Evolutionary conservation across 306 rosid species (phyloP), one percentile per base, ranked within the genome.

Genomic region (Pyrus pyrifolia): DNA sequence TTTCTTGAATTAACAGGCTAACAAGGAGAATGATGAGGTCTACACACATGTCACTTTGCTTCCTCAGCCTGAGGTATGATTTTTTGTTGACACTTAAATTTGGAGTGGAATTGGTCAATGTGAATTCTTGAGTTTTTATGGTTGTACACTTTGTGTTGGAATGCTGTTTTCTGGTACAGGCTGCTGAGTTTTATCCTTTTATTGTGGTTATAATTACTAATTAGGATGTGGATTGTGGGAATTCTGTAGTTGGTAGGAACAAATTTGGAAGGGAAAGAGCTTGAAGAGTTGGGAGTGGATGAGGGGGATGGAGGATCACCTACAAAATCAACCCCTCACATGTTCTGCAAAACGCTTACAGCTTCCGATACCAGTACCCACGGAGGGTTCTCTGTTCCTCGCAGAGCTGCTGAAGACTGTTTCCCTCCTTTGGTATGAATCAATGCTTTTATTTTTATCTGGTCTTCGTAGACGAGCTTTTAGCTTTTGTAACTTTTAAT

Each of bases 311-410:
- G 91, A 79, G 90, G 86, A 81, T 68, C 87, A 77, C 87, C 95
- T 62, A 72, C 94, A 78, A 94, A 88, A 82, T 86, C 96, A 80
- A 90, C 97, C 51, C 91, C 98, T 84, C 98, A 94, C 76, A 94
- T 94, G 97, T 94, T 94, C 80, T 94, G 98, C 89, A 94, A 94
- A 74, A 94, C 98, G 25, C 98, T 94, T 62, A 94, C 98, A 30
- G 98, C 98, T 33, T 94, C 97, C 57, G 98, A 94, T 72, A 94
- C 98, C 61, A 94, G 98, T 83, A 94, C 96, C 51, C 98, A 94
- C 52, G 98, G 98, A 46, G 98, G 98, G 44, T 94, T 94, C 82
- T 94, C 98, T 13, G 98, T 94, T 75, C 98, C 98, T 77, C 96
- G 98, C 42, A 79, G 98, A 84, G 98, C 98, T 52, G 98, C 98